Base-by-base conservation (phyloP, 176 grass and related monocot species). In the Oryza meridionalis region DNA sequence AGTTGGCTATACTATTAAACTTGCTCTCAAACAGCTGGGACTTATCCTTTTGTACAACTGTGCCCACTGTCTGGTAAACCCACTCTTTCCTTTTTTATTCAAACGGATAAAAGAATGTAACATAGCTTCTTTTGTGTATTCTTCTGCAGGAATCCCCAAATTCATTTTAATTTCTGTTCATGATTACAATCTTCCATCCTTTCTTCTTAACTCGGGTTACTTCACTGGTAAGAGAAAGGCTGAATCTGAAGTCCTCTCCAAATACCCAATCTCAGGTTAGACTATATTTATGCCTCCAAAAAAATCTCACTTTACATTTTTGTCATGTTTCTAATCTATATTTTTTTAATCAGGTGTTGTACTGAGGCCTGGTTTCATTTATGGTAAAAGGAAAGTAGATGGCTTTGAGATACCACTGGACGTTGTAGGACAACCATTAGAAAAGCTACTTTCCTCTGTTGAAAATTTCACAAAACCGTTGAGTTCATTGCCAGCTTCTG, bases 101-200 rank as follows among this genome's bases (percentile, higher is more conserved):
- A 22, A 26, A 79, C 22, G 49, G 62, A 40, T 44, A n/a, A 75
- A 83, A 73, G 22, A 71, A 43, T 5, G 24, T 31, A 31, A 46
- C 17, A 45, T 69, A 82, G 31, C 33, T 74, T 80, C 58, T 26
- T 86, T 88, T 7, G 51, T 84, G 46, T 76, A 2, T 82, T 85
- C n/a, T 79, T 81, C 76, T 90, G 61, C 78, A 99, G 96, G 93
- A 53, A 44, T 96, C 63, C 86, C 91, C 5, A 96, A 96, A 45
- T 99, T 99, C 67, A 89, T 99, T 77, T 55, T 99, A 78, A 94
- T 99, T 43, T 99, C 96, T 81, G 96, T 99, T 33, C 93, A 99
- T 81, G 93, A 99, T 84, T 99, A 96, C 82, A 99, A 99, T 29
- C 91, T 99, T 73, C 96, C 96, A 35, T 78, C 89, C 5, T 99